Base-by-base conservation (phyloP, 2,329 filamentous ascomycete genomes). In the Ilyonectria destructans region DNA sequence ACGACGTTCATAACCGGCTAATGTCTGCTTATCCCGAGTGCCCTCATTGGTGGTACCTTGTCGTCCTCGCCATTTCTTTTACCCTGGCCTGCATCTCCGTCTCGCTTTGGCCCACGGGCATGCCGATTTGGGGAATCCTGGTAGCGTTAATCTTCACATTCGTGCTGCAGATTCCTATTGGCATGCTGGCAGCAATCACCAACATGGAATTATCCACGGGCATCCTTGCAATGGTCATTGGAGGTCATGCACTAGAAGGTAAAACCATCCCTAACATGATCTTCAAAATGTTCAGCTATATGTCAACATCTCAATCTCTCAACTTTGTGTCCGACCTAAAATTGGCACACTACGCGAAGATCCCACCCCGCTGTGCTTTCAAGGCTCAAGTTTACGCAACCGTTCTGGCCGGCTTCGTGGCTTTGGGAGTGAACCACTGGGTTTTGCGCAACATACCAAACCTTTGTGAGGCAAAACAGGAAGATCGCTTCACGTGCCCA, bases 241-340 rank as follows among this genome's bases (percentile, higher is more conserved):
- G 89, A 61, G 91, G 91, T 1, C 92, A 92, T 77, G 89, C 91
- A 79, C 84, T 91, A 43, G 90, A 90, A 0, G 90, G 91, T 9
- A 84, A 84, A 2, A 89, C 90, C 1, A 83, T 93, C 52, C 89
- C 89, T 6, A 89, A 92, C 84, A 92, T 93, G 90, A 85, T 92
- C 76, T 92, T 92, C 83, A 92, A 91, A 78, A 90, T 88, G 68
- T 92, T 89, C 69, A 88, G 89, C 58, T 91, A 89, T 74, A 87
- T 91, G 67, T 87, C 85, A 75, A 90, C 90, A 83, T 84, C 83
- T 21, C 88, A 91, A 76, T 88, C 87, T 0, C 81, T 91, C 56
- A 87, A 85, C 75, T 91, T 91, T 74, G 79, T 83, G 3, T 85
- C 88, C 71, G 88, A 91, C 71, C 82, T 91, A 70, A 91, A 90